Evolutionary conservation across 2,329 filamentous ascomycete genomes (phyloP).

Genomic region (Colletotrichum chrysophilum): DNA sequence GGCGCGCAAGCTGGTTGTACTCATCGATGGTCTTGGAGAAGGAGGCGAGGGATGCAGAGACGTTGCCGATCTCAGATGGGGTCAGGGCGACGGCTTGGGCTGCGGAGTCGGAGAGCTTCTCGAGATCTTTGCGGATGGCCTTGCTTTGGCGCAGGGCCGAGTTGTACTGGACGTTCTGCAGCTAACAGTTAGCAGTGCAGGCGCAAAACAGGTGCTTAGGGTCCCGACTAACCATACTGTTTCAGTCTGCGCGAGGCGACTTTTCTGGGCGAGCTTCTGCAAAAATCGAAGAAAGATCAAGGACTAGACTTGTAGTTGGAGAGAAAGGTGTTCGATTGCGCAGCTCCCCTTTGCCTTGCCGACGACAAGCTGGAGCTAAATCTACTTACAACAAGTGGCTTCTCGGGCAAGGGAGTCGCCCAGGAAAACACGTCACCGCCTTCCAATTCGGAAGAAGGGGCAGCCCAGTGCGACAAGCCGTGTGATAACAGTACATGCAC

Average conservation of each 20-base stretch:
- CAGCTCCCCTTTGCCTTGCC: neutral
- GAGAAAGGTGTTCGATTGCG: neutral
- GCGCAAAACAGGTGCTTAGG: neutral
- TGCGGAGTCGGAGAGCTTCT: conserved; percentile 66
- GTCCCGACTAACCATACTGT: neutral
- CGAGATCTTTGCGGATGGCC: conserved; percentile 77
- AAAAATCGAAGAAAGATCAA: neutral
- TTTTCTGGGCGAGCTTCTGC: neutral
- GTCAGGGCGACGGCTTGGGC: conserved; percentile 68
- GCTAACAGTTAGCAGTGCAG: conserved; percentile 29
- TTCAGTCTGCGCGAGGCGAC: neutral
- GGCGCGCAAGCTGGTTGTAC: conserved; percentile 83
- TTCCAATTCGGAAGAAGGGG: neutral
- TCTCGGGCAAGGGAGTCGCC: neutral
- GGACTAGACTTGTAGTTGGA: neutral
- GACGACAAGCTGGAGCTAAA: conserved; percentile 5
- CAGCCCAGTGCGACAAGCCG: neutral
- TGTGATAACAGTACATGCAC: fast-evolving
- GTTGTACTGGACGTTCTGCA: conserved; percentile 83
- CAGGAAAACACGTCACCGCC: conserved; percentile 8
- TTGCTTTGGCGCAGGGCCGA: conserved; percentile 85
- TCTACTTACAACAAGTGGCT: conserved; percentile 7
- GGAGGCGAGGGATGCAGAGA: conserved; percentile 77
- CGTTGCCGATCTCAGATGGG: conserved; percentile 63
- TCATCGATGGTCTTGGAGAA: conserved; percentile 93